Percentiles rank a stretch among this genome's conserved stretches.
Conservation (phyloP, 2,329 filamentous ascomycete genomes). For the Colletotrichum phormii region DNA sequence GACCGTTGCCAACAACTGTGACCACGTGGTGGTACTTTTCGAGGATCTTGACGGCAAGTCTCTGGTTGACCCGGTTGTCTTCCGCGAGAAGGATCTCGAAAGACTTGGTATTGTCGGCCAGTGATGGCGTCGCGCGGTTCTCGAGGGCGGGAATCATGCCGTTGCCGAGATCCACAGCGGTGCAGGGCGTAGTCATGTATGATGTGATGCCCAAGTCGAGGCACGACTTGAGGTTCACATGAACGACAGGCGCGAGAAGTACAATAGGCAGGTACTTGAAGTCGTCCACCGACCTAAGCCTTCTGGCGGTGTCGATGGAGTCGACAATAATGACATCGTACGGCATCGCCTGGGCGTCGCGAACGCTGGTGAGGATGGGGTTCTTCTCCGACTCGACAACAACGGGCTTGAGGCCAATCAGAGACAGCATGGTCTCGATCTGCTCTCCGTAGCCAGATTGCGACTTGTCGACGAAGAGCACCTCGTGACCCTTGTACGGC, state of each 20-base stretch:
- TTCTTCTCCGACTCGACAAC: constrained; percentile 85
- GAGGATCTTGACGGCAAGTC: constrained; percentile 94
- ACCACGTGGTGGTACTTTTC: constrained; percentile 96
- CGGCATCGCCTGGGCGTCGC: constrained; percentile 68
- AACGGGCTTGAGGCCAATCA: constrained; percentile 83
- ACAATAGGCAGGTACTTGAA: constrained; percentile 99
- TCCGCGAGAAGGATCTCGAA: constrained; percentile 96
- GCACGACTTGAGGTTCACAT: constrained; percentile 92
- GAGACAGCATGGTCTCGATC: constrained; percentile 81
- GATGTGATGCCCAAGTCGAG: constrained; percentile 97
- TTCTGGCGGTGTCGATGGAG: constrained; percentile 89
- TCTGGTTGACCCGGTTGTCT: constrained; percentile 97
- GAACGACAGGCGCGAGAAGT: constrained; percentile 86
- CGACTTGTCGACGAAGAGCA: constrained; percentile 94
- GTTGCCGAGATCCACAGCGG: constrained; percentile 93
- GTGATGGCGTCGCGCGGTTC: constrained; percentile 88
- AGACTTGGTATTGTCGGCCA: constrained; percentile 93
- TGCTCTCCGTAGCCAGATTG: constrained; percentile 81
- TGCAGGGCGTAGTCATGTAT: constrained; percentile 97
- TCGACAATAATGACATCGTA: constrained; percentile 98
- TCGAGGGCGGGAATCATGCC: constrained; percentile 96
- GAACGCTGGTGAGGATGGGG: constrained; percentile 66
- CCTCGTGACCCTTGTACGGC: constrained; percentile 92
- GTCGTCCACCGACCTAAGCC: constrained; percentile 86
- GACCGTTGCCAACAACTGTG: constrained; percentile 93